phyloP scores from a whole-genome alignment of 2,329 filamentous ascomycete genomes.

The Fusarium sp. region DNA sequence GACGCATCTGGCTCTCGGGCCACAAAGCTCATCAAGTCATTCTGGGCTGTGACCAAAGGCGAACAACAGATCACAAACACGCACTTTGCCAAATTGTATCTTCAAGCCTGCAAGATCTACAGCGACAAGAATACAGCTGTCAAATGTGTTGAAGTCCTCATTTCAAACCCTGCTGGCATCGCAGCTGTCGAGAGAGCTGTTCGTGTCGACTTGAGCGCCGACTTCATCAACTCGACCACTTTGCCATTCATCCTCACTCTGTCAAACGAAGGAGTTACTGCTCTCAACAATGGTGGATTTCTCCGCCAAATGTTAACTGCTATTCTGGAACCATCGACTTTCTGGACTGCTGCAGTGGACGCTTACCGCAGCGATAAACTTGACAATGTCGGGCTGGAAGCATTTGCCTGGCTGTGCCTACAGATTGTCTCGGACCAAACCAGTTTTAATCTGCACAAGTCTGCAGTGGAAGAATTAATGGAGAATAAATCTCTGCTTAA shows the following conservation, averaged over 20 bases:
- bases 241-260: slow-evolving; percentile 32
- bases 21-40: slow-evolving; percentile 30
- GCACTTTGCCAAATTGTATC: slow-evolving; percentile 45
- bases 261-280: slow-evolving; percentile 24
- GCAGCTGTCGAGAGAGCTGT: slow-evolving; percentile 44
- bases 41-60: slow-evolving; percentile 35
- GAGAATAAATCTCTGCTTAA: slow-evolving; percentile 43
- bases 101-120: slow-evolving; percentile 40
- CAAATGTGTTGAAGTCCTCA: slow-evolving; percentile 47
- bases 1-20: slow-evolving; percentile 18
- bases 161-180: slow-evolving; percentile 40
- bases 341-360: slow-evolving; percentile 64
- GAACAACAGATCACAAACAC: slow-evolving; percentile 24
- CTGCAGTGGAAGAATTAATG: slow-evolving; percentile 45
- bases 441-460: slow-evolving; percentile 17
- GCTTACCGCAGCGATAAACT: slow-evolving; percentile 49
- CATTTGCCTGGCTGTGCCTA: slow-evolving; percentile 63
- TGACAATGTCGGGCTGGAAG: slow-evolving; percentile 47
- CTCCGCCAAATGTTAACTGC: slow-evolving; percentile 54
- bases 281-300: slow-evolving; percentile 39
- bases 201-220: slow-evolving; percentile 38
- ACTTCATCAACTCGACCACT: slow-evolving; percentile 47
- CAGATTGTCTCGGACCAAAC: slow-evolving; percentile 55
- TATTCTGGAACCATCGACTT: slow-evolving; percentile 64
- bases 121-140: slow-evolving; percentile 29